Evolutionary conservation across 2,329 filamentous ascomycete genomes (phyloP).

Genomic region (Colletotrichum sp.): DNA sequence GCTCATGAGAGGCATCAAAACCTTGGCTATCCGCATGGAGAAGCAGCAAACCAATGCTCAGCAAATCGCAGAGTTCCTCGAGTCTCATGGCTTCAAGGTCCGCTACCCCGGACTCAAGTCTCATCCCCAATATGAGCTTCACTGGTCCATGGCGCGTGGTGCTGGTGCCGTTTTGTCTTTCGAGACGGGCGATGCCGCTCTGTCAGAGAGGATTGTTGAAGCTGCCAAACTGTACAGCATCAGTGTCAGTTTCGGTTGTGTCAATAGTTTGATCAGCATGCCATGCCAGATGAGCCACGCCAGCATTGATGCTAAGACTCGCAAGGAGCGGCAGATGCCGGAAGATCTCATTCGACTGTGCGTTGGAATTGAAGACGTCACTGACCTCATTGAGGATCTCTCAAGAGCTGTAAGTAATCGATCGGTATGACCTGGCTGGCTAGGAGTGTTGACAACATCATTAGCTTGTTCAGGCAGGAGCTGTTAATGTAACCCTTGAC

Average conservation of each 20-base stretch:
- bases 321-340: conserved; percentile 87
- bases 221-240: conserved; percentile 92
- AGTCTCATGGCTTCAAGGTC: conserved; percentile 89
- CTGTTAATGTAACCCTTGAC: conserved; percentile 84
- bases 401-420: conserved; percentile 78
- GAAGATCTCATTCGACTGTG: conserved; percentile 96
- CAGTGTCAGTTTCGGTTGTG: conserved; percentile 96
- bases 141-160: conserved; percentile 94
- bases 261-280: conserved; percentile 99
- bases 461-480: conserved; percentile 90
- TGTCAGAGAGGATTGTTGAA: conserved; percentile 94
- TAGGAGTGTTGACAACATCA: neutral
- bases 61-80: conserved; percentile 89
- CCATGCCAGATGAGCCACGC: conserved; percentile 99
- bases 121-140: conserved; percentile 94
- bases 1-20: conserved; percentile 94
- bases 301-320: conserved; percentile 94
- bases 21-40: conserved; percentile 96
- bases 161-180: conserved; percentile 95
- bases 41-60: conserved; percentile 95
- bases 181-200: conserved; percentile 84
- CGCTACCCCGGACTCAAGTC: conserved; percentile 93
- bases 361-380: conserved; percentile 92
- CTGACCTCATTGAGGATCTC: conserved; percentile 92
- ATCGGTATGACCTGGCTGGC: neutral